These are phyloP conservation scores for Aplosporella prunicola DNA, from an alignment of 2,329 filamentous ascomycete genomes.

Conservation along the genomic window DNA sequence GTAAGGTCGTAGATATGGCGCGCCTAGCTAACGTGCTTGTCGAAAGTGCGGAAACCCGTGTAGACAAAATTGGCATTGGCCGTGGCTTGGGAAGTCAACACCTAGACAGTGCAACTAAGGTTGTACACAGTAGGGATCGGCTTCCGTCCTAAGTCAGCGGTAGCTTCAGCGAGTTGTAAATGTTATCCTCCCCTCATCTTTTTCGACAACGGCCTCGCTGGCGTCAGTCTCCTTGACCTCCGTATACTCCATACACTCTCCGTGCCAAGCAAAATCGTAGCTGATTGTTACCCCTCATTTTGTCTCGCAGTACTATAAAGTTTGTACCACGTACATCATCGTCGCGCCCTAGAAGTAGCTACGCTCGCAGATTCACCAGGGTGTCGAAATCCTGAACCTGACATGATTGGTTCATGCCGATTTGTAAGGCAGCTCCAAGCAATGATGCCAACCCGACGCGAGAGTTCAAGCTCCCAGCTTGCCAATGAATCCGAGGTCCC, in stretches of 20 bases:
- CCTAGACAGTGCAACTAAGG: slow-evolving; percentile 94
- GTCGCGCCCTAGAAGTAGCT: no score
- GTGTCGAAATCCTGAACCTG: no score
- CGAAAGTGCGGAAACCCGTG: slow-evolving; percentile 90
- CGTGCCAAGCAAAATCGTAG: no score
- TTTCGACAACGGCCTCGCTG: slow-evolving; percentile 47
- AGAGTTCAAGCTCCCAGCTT: no score
- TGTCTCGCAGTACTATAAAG: no score
- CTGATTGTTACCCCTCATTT: no score
- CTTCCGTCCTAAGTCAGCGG: slow-evolving; percentile 97
- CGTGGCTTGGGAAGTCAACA: slow-evolving; percentile 89
- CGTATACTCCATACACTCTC: slow-evolving; percentile 62
- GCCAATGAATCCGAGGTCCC: no score
- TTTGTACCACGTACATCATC: no score
- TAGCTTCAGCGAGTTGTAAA: slow-evolving; percentile 95
- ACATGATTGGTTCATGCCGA: no score
- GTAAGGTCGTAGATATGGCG: slow-evolving; percentile 89
- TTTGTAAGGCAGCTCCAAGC: no score
- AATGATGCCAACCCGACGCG: no score
- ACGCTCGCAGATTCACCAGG: no score
- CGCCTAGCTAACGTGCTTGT: slow-evolving; percentile 96
- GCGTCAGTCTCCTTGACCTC: slow-evolving; percentile 44
- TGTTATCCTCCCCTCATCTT: slow-evolving; percentile 65
- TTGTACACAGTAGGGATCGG: slow-evolving; percentile 94
- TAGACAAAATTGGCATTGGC: slow-evolving; percentile 99